Evolutionary conservation across 192 early-diverging fungal species (phyloP), one percentile per base, ranked within the genome.

Genomic region (Oehlia diaphana): DNA sequence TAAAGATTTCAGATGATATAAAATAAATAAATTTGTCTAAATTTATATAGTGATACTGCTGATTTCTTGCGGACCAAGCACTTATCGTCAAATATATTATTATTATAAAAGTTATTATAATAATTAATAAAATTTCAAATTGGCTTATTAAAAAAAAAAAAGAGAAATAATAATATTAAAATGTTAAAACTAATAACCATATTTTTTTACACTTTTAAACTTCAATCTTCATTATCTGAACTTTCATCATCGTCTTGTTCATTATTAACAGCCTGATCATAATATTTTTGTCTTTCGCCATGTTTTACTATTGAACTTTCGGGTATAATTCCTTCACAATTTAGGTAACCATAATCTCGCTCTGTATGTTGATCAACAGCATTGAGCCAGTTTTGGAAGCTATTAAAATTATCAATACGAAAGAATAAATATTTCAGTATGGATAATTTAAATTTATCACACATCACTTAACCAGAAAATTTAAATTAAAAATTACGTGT

Each of bases 301-400:
- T 80, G 76, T 47, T 81, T 78, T 47, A 83, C 81, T 39, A 85
- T 81, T 16, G 84, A 82, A 5, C 81, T 82, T 28, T 85, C 82
- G 42, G 86, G 84, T 19, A 94, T 88, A 12, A 76, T 74, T 9
- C 91, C 93, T 21, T 93, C 90, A 9, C 82, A 65, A 49, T 86
- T 92, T 71, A 95, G 77, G 71, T 88, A 95, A 77, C 87, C 89
- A 58, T 85, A 86, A 72, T 87, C 91, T 63, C 90, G 84, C 39
- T 78, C 85, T 10, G 82, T 76, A 69, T 90, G 88, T 3, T 79
- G 73, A 78, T 94, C 93, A 62, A 94, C 73, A 19, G 88, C 81
- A 19, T 87, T 81, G 3, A 92, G 71, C 87, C 91, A 95, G 31
- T 89, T 84, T 58, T 88, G 86, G 79, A 92, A 95, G 10, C 92